Percentiles rank a stretch among this genome's conserved stretches.
Conservation (phyloP, 2,329 filamentous ascomycete species). For the Microcyclospora pomicola region DNA sequence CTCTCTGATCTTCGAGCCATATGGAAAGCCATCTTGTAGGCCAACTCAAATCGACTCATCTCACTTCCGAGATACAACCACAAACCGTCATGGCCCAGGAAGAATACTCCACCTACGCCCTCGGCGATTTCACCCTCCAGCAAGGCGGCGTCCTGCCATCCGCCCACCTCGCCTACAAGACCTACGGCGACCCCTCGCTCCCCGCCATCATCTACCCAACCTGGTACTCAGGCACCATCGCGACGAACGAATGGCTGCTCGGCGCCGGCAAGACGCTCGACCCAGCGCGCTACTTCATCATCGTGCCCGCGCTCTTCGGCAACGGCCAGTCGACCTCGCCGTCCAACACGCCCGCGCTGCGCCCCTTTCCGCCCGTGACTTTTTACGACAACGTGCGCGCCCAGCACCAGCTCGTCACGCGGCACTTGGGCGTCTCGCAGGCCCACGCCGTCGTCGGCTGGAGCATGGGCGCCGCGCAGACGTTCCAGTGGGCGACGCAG, state of each 20-base stretch:
- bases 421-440: conserved; percentile 47
- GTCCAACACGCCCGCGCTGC: conserved; percentile 38
- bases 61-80: neutral
- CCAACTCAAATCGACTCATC: too few species aligned
- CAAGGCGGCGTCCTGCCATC: conserved; percentile 47
- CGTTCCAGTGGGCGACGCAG: conserved; percentile 28
- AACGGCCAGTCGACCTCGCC: conserved; percentile 56
- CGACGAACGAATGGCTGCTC: conserved; percentile 63
- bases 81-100: conserved; percentile 15
- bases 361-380: conserved; percentile 47
- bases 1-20: too few species aligned
- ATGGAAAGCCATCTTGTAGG: too few species aligned
- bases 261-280: conserved; percentile 50
- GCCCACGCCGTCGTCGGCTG: conserved; percentile 51
- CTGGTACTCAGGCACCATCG: conserved; percentile 58
- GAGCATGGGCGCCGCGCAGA: conserved; percentile 58
- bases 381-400: conserved; percentile 59
- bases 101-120: conserved; percentile 33
- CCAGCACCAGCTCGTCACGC: conserved; percentile 51
- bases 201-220: conserved; percentile 64
- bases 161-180: conserved; percentile 64
- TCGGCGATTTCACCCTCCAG: conserved; percentile 39
- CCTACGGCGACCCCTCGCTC: conserved; percentile 47
- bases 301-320: conserved; percentile 55
- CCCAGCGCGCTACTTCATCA: conserved; percentile 52